Base-by-base conservation (phyloP, 2,329 filamentous ascomycete species). In the Fusarium zealandicum region DNA sequence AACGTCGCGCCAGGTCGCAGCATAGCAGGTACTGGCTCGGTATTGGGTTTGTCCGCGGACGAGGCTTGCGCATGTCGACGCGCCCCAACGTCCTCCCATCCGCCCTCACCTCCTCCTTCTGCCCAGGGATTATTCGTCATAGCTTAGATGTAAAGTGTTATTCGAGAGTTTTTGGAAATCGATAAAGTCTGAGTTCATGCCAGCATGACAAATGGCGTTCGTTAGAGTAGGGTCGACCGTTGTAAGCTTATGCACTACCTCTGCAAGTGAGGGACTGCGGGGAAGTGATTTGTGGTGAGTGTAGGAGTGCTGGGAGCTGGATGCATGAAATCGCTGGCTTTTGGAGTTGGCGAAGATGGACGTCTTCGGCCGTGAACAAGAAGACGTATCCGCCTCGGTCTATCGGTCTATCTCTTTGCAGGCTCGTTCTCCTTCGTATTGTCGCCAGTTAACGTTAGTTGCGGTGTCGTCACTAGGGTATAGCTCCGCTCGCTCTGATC, bases 1-100 rank as follows among this genome's bases (percentile, higher is more conserved):
- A 61, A 61, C 6, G 42, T 57, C 3, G 61, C 64, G 17, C 73
- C 74, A 0, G 75, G 75, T 18, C 68, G 66, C 32, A 76, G 59
- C 4, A 70, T 59, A 5, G 65, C 59, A 16, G 76, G 74, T 1
- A 75, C 57, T 9, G 67, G 52, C 39, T 61, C 36, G 9, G 32
- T 49, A 14, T 38, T 43, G 8, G 40, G 18, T 7, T 16, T 46
- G 22, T 51, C 37, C 2, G 41, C 14, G 12, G 52, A 33, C 13
- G 46, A 11, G 12, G 47, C 31, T 20, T 56, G 52, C 20, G 35
- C 59, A 3, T 62, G 47, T 8, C 49, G 65, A n/a, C 49, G 53
- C 31, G 55, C 44, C 8, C 64, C 31, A 25, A 59, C 55, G 20
- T 73, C 51, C 5, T 71, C 57, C 66, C 67, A 67, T 2, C 61